Evolutionary conservation across 2,329 filamentous ascomycete genomes (phyloP).

Genomic region (Monosporascus sp.): DNA sequence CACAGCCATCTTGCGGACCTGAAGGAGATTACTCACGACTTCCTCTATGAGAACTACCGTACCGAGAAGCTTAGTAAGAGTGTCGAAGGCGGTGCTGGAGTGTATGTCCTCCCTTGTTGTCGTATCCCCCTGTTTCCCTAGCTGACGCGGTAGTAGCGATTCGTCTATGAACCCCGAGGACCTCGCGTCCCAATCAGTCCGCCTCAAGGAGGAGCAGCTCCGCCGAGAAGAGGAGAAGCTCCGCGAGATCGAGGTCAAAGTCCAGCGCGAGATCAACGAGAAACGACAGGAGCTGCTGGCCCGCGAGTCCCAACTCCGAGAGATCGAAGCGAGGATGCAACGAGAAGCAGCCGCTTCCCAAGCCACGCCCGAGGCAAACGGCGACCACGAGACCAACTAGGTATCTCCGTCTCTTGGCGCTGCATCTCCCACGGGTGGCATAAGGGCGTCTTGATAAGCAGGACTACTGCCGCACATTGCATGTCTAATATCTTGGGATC

Average conservation of each 20-base stretch:
- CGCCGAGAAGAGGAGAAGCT: conserved; percentile 99
- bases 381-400: conserved; percentile 49
- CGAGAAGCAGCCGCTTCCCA: conserved; percentile 58
- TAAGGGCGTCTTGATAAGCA: conserved; percentile 18
- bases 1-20: conserved; percentile 97
- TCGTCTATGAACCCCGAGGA: conserved; percentile 98
- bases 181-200: conserved; percentile 91
- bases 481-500: conserved; percentile 27
- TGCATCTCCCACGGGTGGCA: conserved; percentile 21
- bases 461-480: conserved; percentile 23
- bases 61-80: conserved; percentile 99
- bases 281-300: conserved; percentile 98
- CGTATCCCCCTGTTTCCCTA: neutral
- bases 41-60: conserved; percentile 99
- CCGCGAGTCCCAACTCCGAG: conserved; percentile 95
- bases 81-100: conserved; percentile 82
- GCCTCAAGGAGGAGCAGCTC: conserved; percentile 98
- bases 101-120: conserved; percentile 57
- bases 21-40: conserved; percentile 99
- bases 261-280: conserved; percentile 99
- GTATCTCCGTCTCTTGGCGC: conserved; percentile 18
- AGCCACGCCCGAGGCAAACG: conserved; percentile 45
- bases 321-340: conserved; percentile 97
- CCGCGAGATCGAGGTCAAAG: conserved; percentile 98
- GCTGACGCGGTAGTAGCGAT: conserved; percentile 48